phyloP scores from a whole-genome alignment of 148 eudicot species.

The Cornus kousa region DNA sequence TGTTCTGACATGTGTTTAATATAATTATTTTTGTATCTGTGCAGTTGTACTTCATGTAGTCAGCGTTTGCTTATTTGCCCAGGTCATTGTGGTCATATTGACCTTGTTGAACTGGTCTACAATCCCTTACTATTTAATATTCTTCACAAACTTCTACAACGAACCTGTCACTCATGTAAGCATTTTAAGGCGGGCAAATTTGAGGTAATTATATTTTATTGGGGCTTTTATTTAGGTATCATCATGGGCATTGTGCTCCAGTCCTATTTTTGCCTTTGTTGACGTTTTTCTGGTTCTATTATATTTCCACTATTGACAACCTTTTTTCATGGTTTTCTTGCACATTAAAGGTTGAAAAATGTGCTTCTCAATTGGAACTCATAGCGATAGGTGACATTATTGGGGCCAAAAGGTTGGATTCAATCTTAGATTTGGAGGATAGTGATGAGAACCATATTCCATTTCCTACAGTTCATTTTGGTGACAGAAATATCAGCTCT shows the following conservation, averaged over 20 bases:
- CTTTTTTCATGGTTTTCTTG: slow-evolving; percentile 6
- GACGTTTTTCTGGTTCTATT: background rate
- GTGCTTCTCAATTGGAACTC: slow-evolving; percentile 52
- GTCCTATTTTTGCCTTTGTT: background rate
- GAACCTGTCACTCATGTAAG: slow-evolving; percentile 69
- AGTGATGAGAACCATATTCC: slow-evolving; percentile 40
- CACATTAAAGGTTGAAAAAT: slow-evolving; percentile 47
- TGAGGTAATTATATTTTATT: slow-evolving; percentile 37
- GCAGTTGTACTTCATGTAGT: slow-evolving; percentile 87
- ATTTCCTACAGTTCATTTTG: slow-evolving; percentile 27
- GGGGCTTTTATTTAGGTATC: background rate
- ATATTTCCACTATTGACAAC: background rate
- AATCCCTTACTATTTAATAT: slow-evolving; percentile 69
- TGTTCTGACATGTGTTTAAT: slow-evolving; percentile 7
- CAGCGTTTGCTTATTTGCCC: slow-evolving; percentile 58
- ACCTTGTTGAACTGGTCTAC: slow-evolving; percentile 59
- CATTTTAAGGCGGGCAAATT: slow-evolving; percentile 44
- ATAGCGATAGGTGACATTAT: slow-evolving; percentile 63
- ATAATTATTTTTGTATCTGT: background rate
- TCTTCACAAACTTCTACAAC: slow-evolving; percentile 52
- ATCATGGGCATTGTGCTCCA: background rate
- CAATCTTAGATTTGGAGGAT: slow-evolving; percentile 27
- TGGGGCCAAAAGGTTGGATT: slow-evolving; percentile 63
- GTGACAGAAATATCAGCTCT: slow-evolving; percentile 7
- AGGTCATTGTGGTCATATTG: slow-evolving; percentile 97